Percentiles rank a stretch among this genome's conserved stretches.
Evolutionary conservation across 2,329 filamentous ascomycete species (phyloP).

Genomic region (Colletotrichum spaethianum): DNA sequence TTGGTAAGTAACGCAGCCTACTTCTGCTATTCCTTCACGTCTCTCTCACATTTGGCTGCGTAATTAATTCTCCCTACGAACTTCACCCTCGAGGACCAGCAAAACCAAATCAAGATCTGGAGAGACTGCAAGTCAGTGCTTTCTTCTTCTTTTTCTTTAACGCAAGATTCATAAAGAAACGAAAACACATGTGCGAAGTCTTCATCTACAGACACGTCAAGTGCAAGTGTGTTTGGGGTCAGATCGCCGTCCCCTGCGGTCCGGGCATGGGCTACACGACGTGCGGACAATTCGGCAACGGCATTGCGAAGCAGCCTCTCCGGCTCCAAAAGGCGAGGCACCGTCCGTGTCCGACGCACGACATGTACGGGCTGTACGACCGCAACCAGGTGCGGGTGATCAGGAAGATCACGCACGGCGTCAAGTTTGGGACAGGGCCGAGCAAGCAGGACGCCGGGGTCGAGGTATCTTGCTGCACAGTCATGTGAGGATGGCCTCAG

Average conservation of each 20-base stretch:
- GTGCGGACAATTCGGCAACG: conserved; percentile 56
- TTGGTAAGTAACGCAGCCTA: neutral
- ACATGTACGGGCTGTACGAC: conserved; percentile 60
- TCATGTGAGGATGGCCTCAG: conserved; percentile 57
- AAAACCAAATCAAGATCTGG: neutral
- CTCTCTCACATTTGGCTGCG: neutral
- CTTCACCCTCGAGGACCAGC: neutral
- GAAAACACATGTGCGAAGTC: conserved; percentile 63
- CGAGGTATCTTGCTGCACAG: conserved; percentile 51
- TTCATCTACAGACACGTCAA: conserved; percentile 62
- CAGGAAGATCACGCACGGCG: conserved; percentile 56
- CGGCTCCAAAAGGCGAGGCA: conserved; percentile 52
- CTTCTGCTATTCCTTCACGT: neutral
- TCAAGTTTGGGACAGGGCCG: conserved; percentile 65
- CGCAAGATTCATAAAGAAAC: neutral
- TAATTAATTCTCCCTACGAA: no score
- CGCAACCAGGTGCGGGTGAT: conserved; percentile 64
- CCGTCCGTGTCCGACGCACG: conserved; percentile 60
- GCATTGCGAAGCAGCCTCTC: conserved; percentile 53
- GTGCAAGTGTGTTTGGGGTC: conserved; percentile 68
- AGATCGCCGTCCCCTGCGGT: conserved; percentile 62
- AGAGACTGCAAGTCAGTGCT: neutral
- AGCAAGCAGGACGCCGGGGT: conserved; percentile 53
- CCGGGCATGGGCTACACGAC: conserved; percentile 65
- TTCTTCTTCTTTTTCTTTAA: neutral